Evolutionary conservation across 345 rosid genomes (phyloP).

Genomic region (Microcos paniculata): DNA sequence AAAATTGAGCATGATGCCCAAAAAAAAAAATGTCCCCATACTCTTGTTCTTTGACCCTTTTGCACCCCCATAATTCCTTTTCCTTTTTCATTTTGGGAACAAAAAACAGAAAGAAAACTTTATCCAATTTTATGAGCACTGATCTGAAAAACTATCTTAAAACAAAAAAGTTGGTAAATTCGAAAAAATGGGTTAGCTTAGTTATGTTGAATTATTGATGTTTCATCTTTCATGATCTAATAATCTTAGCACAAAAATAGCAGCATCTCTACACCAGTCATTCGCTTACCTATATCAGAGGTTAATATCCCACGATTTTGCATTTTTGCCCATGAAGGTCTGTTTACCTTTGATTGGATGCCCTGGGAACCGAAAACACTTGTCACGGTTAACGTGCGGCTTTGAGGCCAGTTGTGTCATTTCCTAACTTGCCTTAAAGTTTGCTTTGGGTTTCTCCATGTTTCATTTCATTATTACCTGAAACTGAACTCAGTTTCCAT

Average conservation of each 20-base stretch:
- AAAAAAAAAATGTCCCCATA: too few species aligned
- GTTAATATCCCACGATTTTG: neutral
- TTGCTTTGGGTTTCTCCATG: neutral
- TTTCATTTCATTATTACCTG: neutral
- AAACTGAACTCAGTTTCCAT: neutral
- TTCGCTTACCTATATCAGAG: neutral
- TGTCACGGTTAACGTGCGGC: neutral
- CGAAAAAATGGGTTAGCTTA: neutral
- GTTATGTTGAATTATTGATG: constrained; percentile 23
- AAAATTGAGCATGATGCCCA: neutral
- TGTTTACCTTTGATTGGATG: neutral
- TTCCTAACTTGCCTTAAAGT: neutral
- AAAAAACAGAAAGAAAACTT: neutral
- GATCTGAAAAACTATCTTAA: neutral
- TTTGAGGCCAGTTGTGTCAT: constrained; percentile 4
- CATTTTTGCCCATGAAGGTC: constrained; percentile 1
- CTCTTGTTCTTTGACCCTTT: too few species aligned
- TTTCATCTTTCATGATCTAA: neutral
- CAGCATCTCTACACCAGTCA: constrained; percentile 2
- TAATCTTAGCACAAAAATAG: neutral
- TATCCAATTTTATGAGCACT: neutral
- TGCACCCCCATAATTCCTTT: too few species aligned
- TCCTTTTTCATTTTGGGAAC: too few species aligned
- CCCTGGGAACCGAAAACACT: neutral
- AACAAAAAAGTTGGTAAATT: neutral